Percentiles rank a stretch among this genome's conserved stretches.
phyloP scores from a whole-genome alignment of 257 asterid species.

The Ajuga chamaepitys region DNA sequence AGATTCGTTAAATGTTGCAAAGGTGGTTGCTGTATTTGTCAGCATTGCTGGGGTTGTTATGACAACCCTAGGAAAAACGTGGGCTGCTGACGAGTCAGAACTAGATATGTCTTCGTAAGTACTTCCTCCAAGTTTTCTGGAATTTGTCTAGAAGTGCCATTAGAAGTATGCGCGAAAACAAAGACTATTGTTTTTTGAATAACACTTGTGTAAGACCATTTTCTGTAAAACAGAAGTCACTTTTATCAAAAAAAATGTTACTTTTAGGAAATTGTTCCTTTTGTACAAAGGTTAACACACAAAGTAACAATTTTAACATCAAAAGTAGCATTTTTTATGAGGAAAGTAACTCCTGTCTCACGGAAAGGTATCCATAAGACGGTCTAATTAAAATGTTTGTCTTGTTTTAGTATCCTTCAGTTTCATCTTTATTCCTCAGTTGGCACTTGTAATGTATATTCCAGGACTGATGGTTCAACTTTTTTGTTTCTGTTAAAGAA shows the following conservation, averaged over 20 bases:
- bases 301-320: too few relatives aligned
- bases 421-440: slow-evolving; percentile 33
- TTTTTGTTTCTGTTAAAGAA: slow-evolving; percentile 64
- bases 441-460: slow-evolving; percentile 29
- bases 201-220: too few relatives aligned
- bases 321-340: too few relatives aligned
- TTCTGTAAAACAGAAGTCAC: too few relatives aligned
- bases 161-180: slow-evolving; percentile 3
- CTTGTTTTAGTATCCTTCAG: too few relatives aligned
- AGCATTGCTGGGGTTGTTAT: slow-evolving; percentile 89
- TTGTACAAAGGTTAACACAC: too few relatives aligned
- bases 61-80: slow-evolving; percentile 95
- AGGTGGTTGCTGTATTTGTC: slow-evolving; percentile 83
- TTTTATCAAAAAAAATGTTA: too few relatives aligned
- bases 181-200: not conserved
- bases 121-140: slow-evolving; percentile 4
- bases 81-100: slow-evolving; percentile 87
- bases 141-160: slow-evolving; percentile 1
- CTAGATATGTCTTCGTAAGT: slow-evolving; percentile 60
- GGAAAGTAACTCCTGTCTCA: too few relatives aligned
- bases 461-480: slow-evolving; percentile 63
- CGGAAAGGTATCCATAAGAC: too few relatives aligned
- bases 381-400: too few relatives aligned
- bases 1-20: slow-evolving; percentile 71
- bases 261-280: too few relatives aligned